Conservation (phyloP, 768 basidiomycete genomes). For the Auricularia sp. region DNA sequence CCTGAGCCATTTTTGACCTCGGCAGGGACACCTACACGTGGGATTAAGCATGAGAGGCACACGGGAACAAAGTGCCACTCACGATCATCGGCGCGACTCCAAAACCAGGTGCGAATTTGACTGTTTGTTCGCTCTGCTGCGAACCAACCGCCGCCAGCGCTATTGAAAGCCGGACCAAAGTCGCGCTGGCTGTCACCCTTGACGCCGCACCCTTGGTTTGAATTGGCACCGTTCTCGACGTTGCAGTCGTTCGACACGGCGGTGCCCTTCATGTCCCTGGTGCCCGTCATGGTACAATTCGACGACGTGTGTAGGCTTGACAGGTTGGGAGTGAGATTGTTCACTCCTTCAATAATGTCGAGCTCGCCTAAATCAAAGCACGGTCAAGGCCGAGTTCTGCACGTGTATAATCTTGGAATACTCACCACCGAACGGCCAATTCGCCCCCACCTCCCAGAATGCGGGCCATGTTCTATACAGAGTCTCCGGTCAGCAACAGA, state of each 20-base stretch:
- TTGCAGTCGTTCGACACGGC: background rate
- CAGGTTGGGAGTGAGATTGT: background rate
- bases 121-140: conserved; percentile 37
- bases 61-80: too few species aligned
- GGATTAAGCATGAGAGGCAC: too few species aligned
- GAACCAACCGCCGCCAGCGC: conserved; percentile 1
- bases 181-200: background rate
- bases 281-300: background rate
- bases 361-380: conserved; percentile 9
- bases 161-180: background rate
- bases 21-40: background rate
- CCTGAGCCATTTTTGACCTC: conserved; percentile 20
- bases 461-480: conserved; percentile 39
- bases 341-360: conserved; percentile 16
- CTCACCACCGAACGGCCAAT: conserved; percentile 40
- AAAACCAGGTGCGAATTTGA: conserved; percentile 65
- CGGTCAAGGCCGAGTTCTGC: background rate
- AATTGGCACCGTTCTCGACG: background rate
- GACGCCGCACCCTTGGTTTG: background rate
- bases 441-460: conserved; percentile 16
- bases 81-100: conserved; percentile 32
- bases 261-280: background rate
- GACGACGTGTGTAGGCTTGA: background rate
- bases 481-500: background rate
- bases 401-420: background rate